Evolutionary conservation across 495 filamentous ascomycete genomes (phyloP), one percentile per base, ranked within the genome.

Genomic region (Jackrogersella minutella): DNA sequence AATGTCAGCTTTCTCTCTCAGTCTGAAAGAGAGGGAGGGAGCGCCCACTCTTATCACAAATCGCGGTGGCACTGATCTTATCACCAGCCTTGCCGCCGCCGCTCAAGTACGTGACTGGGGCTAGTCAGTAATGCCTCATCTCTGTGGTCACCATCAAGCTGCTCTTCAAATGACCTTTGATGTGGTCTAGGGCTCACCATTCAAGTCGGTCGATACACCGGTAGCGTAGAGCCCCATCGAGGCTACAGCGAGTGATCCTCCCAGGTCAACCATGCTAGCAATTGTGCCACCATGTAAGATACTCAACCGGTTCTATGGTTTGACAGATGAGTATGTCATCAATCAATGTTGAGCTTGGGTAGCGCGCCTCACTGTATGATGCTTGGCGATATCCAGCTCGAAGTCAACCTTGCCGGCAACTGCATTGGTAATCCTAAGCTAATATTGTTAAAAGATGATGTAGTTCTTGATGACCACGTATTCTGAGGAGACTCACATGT

Each of bases 221-320:
- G 95, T 99, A 19, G 91, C 85, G 70, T 87, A 96, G 0, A 96
- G 79, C 0, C 95, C 95, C 64, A 86, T 87, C 2, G 95, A 97
- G 22, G 95, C 93, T 24, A 99, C 93, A 4, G 94, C 95, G 16
- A 99, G 80, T 7, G 93, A 97, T 14, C 95, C 95, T 3, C 95
- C 95, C 0, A 98, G 84, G 70, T 99, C 95, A 41, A 97, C 93
- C 90, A 98, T 92, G 76, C 90, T 93, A 14, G 95, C 94, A 70
- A 98, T 93, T 14, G 95, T 96, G 34, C 94, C 95, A 41, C 95
- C 95, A 79, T 99, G 95, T 62, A 98, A 82, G 50, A 92, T 97
- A 46, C 87, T 88, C 7, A 98, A 83, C 17, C 95, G 88, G 72
- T 97, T 99, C 92, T 96, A 60, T 1, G 13, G 1, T 19, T 57